phyloP scores from a whole-genome alignment of 164 flowering plant species.

The Vitis amurensis region DNA sequence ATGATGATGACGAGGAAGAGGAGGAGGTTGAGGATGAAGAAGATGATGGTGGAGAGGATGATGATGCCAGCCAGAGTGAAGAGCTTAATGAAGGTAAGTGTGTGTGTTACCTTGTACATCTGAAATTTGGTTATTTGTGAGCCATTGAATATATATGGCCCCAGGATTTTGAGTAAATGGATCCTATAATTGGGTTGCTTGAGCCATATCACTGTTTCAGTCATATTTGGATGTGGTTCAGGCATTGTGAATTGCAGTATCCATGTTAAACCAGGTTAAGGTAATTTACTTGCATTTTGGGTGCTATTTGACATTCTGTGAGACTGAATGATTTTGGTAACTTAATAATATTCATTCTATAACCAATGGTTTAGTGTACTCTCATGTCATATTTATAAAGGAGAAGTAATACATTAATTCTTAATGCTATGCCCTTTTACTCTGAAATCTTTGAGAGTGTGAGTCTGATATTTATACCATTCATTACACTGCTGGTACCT shows the following conservation, averaged over 20 bases:
- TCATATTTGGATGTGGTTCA: too few species aligned
- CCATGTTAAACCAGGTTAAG: neutral
- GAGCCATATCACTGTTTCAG: neutral
- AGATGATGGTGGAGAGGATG: conserved; percentile 31
- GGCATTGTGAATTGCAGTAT: neutral
- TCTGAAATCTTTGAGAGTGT: too few species aligned
- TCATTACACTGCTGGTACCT: too few species aligned
- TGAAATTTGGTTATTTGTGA: neutral
- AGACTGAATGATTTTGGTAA: too few species aligned
- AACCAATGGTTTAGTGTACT: too few species aligned
- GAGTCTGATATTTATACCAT: too few species aligned
- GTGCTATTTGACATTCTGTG: too few species aligned
- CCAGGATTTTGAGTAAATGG: neutral
- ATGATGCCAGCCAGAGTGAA: conserved; percentile 36
- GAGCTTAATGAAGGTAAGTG: conserved; percentile 45
- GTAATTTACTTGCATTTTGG: neutral
- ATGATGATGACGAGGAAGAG: conserved; percentile 18
- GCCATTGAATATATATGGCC: neutral
- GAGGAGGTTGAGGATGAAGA: conserved; percentile 41
- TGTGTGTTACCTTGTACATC: neutral
- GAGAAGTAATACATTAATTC: too few species aligned
- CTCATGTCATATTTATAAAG: too few species aligned
- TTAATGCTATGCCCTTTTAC: too few species aligned
- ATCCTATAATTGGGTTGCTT: neutral
- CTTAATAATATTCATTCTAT: too few species aligned